These are phyloP conservation scores for Fusarium neocosmosporiellum DNA, from an alignment of 2,329 filamentous ascomycete species.

Conservation along the genomic window DNA sequence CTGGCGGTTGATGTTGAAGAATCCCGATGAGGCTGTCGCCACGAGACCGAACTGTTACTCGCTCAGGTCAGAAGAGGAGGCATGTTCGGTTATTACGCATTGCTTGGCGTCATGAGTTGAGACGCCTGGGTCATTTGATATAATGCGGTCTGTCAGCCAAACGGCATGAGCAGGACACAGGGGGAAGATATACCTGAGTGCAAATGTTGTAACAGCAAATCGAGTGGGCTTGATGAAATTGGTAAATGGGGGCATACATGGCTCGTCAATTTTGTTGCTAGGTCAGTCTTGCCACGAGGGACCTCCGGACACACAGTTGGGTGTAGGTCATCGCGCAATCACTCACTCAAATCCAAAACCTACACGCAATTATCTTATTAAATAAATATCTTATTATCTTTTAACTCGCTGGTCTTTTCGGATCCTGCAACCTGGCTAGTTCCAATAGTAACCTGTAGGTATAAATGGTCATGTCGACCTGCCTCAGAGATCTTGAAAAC, in stretches of 20 bases:
- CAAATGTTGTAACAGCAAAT: background rate
- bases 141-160: constrained; percentile 1
- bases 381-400: background rate
- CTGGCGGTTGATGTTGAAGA: constrained; percentile 27
- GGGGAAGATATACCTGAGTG: background rate
- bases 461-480: constrained; percentile 70
- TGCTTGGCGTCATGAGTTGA: constrained; percentile 33
- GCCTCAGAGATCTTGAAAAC: constrained; percentile 64
- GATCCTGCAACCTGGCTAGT: constrained; percentile 57
- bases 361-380: background rate
- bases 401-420: constrained; percentile 17
- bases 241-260: too few species aligned
- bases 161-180: background rate
- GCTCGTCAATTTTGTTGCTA: too few species aligned
- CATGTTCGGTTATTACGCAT: constrained; percentile 21
- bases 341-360: background rate
- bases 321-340: background rate
- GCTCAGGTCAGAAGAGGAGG: constrained; percentile 18
- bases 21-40: background rate
- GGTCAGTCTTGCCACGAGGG: too few species aligned
- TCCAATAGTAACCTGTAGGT: constrained; percentile 71
- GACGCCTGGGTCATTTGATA: constrained; percentile 22
- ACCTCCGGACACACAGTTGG: background rate
- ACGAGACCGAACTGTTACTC: constrained; percentile 31
- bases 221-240: too few species aligned